phyloP scores from a whole-genome alignment of 139 green algal species.

The Deuterostichococcus epilithicus region DNA sequence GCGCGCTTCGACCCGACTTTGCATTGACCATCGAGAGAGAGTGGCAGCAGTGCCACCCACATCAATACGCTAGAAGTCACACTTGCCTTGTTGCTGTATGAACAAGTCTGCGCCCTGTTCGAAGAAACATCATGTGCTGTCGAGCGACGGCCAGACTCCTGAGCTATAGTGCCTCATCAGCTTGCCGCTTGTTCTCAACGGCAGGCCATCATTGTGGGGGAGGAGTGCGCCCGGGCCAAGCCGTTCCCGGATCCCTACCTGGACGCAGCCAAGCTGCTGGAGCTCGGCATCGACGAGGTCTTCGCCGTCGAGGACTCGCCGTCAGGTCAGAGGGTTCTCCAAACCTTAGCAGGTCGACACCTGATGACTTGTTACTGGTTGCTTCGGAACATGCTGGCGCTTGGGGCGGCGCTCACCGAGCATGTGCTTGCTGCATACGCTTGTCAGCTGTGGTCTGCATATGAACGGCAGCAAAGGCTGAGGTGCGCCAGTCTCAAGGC shows the following conservation, averaged over 20 bases:
- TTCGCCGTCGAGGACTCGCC: slow-evolving; percentile 51
- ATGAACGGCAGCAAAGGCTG: background rate
- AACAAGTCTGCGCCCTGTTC: too few species aligned
- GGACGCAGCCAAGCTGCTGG: slow-evolving; percentile 46
- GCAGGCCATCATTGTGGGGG: slow-evolving; percentile 50
- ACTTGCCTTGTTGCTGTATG: too few species aligned
- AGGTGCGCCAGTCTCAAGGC: background rate
- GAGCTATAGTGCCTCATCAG: background rate
- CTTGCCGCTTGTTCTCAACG: background rate
- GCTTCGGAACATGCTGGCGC: background rate
- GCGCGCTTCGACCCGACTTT: background rate
- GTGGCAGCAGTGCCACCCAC: background rate
- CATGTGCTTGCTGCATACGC: background rate
- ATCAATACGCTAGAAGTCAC: background rate
- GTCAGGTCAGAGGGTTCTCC: slow-evolving; percentile 14
- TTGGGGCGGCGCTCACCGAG: background rate
- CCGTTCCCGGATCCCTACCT: slow-evolving; percentile 75
- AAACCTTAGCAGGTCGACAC: background rate
- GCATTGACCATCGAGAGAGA: too few species aligned
- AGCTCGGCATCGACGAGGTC: slow-evolving; percentile 31
- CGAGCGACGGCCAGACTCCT: background rate
- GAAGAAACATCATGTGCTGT: too few species aligned
- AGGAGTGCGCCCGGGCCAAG: slow-evolving; percentile 67
- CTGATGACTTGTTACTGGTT: background rate
- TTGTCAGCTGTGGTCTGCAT: background rate